Conservation (phyloP, 1,284 basidiomycete species). For the Calocybe gambosa region DNA sequence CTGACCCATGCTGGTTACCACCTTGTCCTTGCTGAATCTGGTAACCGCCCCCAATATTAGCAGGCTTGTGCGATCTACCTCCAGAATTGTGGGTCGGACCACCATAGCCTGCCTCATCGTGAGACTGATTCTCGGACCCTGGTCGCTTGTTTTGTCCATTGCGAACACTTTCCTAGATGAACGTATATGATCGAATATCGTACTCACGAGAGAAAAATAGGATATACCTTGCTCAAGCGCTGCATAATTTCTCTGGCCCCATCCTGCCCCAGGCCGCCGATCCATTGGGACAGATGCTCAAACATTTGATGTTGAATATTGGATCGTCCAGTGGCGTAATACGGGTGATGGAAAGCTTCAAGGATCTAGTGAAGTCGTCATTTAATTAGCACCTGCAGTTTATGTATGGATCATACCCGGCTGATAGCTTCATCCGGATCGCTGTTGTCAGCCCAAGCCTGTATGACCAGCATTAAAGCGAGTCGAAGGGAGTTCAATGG, state of each 20-base stretch:
- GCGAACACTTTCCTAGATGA: conserved; percentile 33
- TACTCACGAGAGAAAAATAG: neutral
- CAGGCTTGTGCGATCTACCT: conserved; percentile 7
- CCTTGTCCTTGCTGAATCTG: conserved; percentile 8
- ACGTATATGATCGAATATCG: conserved; percentile 3
- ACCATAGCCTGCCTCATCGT: conserved; percentile 32
- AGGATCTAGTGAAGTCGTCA: conserved; percentile 37
- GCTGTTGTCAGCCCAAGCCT: conserved; percentile 50
- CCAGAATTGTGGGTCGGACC: conserved; percentile 17
- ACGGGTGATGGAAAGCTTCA: conserved; percentile 67
- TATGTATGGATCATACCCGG: conserved; percentile 26
- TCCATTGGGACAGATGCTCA: conserved; percentile 52
- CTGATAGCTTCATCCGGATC: conserved; percentile 46
- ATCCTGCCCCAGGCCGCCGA: conserved; percentile 43
- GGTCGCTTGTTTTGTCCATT: conserved; percentile 30
- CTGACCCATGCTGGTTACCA: neutral
- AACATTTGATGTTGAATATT: conserved; percentile 65
- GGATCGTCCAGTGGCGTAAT: conserved; percentile 50
- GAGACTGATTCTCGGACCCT: conserved; percentile 25
- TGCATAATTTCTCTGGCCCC: conserved; percentile 36
- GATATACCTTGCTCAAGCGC: conserved; percentile 43
- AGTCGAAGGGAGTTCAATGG: neutral
- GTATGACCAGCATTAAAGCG: conserved; percentile 6
- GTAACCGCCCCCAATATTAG: conserved; percentile 5
- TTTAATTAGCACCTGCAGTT: neutral